Evolutionary conservation across 2,329 filamentous ascomycete species (phyloP).

Genomic region (Trichoderma sp.): DNA sequence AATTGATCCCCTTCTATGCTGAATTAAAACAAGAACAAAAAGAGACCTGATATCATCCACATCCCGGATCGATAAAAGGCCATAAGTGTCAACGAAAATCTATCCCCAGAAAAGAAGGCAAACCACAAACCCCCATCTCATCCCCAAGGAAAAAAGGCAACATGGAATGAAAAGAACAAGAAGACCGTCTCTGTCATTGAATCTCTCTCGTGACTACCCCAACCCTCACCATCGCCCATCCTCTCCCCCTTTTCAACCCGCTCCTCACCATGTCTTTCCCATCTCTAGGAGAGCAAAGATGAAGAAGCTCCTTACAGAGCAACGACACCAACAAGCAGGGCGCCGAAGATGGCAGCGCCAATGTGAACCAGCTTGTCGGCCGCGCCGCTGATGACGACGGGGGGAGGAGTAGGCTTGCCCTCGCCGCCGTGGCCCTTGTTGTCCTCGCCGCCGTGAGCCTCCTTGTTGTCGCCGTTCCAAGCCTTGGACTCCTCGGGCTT

Average conservation of each 20-base stretch:
- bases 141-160: background rate
- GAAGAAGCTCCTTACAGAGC: conserved; percentile 36
- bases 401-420: conserved; percentile 8
- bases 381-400: conserved; percentile 31
- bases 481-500: background rate
- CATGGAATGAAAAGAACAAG: background rate
- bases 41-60: background rate
- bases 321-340: conserved; percentile 36
- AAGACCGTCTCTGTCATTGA: background rate
- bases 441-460: background rate
- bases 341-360: conserved; percentile 36
- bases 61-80: background rate
- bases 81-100: conserved; percentile 2
- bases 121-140: conserved; percentile 6
- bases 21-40: conserved; percentile 10
- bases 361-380: conserved; percentile 30
- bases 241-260: background rate
- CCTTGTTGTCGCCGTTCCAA: background rate
- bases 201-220: background rate
- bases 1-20: conserved; percentile 24
- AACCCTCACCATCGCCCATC: background rate
- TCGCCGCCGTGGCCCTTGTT: background rate
- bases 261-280: background rate
- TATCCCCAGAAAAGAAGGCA: conserved; percentile 21
- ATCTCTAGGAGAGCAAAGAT: background rate